A percentile compares a stretch with the other conserved stretches of the same genome.
phyloP scores from a whole-genome alignment of 2,329 filamentous ascomycete genomes.

The Ophiosphaerella herpotricha region DNA sequence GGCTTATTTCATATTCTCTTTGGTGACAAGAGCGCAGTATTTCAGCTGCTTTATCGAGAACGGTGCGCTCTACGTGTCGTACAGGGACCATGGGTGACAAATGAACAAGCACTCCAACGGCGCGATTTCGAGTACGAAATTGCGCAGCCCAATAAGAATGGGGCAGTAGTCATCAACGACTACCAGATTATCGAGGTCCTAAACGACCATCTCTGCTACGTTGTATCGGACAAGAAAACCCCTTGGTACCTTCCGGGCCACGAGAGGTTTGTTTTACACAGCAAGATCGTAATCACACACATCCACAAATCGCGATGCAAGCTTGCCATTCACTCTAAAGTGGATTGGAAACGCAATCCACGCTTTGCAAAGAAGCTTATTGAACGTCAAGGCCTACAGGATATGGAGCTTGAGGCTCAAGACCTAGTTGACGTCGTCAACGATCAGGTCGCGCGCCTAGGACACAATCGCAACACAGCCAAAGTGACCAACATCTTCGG shows the following conservation, averaged over 20 bases:
- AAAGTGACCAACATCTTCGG: slow-evolving; percentile 81
- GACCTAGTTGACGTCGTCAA: slow-evolving; percentile 76
- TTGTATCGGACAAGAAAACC: slow-evolving; percentile 65
- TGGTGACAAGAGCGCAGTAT: slow-evolving; percentile 93
- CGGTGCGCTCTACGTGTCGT: slow-evolving; percentile 60
- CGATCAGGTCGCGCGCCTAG: slow-evolving; percentile 76
- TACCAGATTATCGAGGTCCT: slow-evolving; percentile 79
- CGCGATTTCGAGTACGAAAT: slow-evolving; percentile 83
- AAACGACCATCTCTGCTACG: slow-evolving; percentile 66
- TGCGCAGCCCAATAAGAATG: slow-evolving; percentile 51
- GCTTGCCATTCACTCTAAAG: slow-evolving; percentile 81
- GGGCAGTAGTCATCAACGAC: slow-evolving; percentile 67
- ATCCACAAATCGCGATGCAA: slow-evolving; percentile 91
- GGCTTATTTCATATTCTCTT: slow-evolving; percentile 95
- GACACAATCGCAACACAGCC: slow-evolving; percentile 73
- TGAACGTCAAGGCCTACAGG: slow-evolving; percentile 71
- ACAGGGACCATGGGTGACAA: slow-evolving; percentile 81
- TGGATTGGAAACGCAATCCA: slow-evolving; percentile 76
- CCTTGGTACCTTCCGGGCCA: slow-evolving; percentile 87
- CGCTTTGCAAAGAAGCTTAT: slow-evolving; percentile 55
- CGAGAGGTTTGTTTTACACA: slow-evolving; percentile 77
- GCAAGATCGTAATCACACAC: slow-evolving; percentile 92
- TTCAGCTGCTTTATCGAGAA: slow-evolving; percentile 87
- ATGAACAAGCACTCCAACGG: slow-evolving; percentile 71
- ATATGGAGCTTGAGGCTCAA: slow-evolving; percentile 72